Conservation (phyloP, 768 basidiomycete species). For the Suillus ampliporus region DNA sequence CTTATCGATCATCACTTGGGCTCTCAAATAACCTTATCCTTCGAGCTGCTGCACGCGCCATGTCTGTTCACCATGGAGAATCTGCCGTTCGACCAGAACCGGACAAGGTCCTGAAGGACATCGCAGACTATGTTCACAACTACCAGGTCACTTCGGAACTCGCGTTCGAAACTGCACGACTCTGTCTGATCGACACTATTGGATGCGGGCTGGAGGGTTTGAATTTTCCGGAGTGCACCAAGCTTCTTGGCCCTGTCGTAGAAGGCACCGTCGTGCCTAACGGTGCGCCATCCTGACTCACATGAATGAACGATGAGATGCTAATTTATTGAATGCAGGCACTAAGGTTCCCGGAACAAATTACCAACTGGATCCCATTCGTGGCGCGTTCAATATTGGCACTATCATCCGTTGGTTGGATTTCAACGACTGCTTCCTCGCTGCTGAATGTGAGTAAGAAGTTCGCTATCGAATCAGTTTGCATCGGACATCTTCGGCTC, state of each 20-base stretch:
- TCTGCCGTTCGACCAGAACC: constrained; percentile 82
- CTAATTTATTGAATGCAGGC: constrained; percentile 49
- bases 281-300: constrained; percentile 54
- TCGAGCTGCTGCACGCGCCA: constrained; percentile 34
- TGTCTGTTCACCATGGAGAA: constrained; percentile 72
- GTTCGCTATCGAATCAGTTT: too few species aligned
- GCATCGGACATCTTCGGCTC: too few species aligned
- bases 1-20: constrained; percentile 35
- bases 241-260: constrained; percentile 87
- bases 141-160: constrained; percentile 82
- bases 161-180: constrained; percentile 88
- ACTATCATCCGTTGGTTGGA: constrained; percentile 94
- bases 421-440: constrained; percentile 94
- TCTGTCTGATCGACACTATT: constrained; percentile 93
- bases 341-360: constrained; percentile 87
- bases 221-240: constrained; percentile 82
- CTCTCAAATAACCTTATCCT: constrained; percentile 12
- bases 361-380: constrained; percentile 90
- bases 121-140: constrained; percentile 91
- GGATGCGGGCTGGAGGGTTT: constrained; percentile 93
- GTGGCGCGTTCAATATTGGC: constrained; percentile 95
- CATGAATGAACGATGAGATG: constrained; percentile 11
- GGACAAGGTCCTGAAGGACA: constrained; percentile 87
- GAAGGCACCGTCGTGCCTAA: constrained; percentile 92
- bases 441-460: constrained; percentile 87